A percentile compares a stretch with the other conserved stretches of the same genome.
Conservation (phyloP, 805 yeast genomes). For the Pichia nanzhaoensis region DNA sequence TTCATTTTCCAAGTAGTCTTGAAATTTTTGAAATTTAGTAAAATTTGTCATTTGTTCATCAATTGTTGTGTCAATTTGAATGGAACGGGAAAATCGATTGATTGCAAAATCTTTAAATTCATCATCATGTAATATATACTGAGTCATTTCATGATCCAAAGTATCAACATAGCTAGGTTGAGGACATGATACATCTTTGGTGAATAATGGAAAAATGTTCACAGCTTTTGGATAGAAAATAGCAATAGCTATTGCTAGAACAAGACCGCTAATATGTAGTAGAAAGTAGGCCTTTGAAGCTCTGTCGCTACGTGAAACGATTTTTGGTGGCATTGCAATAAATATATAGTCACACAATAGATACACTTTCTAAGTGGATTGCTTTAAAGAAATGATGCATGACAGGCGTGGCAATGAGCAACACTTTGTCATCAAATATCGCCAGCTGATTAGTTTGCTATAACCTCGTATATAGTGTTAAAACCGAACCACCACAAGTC, state of each 20-base stretch:
- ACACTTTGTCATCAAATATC: too few species aligned
- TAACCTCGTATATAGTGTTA: too few species aligned
- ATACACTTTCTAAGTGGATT: too few species aligned
- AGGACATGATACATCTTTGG: conserved; percentile 35
- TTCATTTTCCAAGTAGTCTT: conserved; percentile 19
- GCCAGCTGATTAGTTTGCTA: too few species aligned
- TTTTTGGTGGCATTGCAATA: too few species aligned
- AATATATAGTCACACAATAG: too few species aligned
- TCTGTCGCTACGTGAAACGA: too few species aligned
- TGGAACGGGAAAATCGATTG: conserved; percentile 39
- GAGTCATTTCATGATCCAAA: conserved; percentile 13
- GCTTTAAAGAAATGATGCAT: too few species aligned
- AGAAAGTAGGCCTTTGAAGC: neutral
- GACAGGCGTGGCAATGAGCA: too few species aligned
- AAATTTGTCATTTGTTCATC: conserved; percentile 20
- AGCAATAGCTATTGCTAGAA: conserved; percentile 3
- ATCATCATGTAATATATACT: conserved; percentile 30
- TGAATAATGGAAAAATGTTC: conserved; percentile 5
- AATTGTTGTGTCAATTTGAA: conserved; percentile 46
- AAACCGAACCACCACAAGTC: too few species aligned
- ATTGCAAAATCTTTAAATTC: conserved; percentile 32
- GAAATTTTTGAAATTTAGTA: conserved; percentile 19
- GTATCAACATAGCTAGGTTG: conserved; percentile 28
- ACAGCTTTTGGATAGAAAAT: conserved; percentile 5
- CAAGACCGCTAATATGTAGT: neutral